phyloP scores from a whole-genome alignment of 75 land plant genomes.

The Selaginella moellendorffii region DNA sequence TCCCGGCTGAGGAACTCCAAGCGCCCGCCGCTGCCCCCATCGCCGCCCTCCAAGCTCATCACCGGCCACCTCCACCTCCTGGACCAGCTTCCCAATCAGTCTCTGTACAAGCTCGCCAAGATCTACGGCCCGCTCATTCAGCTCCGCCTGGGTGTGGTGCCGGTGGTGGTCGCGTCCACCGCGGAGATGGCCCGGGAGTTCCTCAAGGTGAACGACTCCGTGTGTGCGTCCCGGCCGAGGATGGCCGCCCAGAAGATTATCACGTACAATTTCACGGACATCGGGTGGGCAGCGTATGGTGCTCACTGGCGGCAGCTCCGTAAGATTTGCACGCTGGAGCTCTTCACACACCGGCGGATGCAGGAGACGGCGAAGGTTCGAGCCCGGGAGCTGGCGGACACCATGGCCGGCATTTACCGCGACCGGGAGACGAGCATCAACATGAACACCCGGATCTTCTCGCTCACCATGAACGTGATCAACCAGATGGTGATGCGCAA shows the following conservation, averaged over 20 bases:
- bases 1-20: background rate
- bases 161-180: background rate
- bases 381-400: background rate
- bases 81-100: background rate
- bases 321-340: conserved; percentile 4
- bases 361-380: background rate
- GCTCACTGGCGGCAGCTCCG: background rate
- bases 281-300: background rate
- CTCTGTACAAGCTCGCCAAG: background rate
- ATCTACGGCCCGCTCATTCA: background rate
- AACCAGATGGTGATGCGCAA: background rate
- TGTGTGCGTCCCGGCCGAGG: conserved; percentile 1
- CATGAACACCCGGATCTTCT: background rate
- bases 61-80: conserved; percentile 1
- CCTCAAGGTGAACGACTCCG: background rate
- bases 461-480: background rate
- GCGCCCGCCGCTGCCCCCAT: background rate
- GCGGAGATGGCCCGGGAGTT: conserved; percentile 5
- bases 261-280: background rate
- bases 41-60: conserved; percentile 1
- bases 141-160: background rate
- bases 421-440: background rate
- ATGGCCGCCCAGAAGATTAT: background rate
- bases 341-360: background rate
- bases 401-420: background rate